Evolutionary conservation across 208 protist species (phyloP).

Genomic region (Acanthamoeba healyi): DNA sequence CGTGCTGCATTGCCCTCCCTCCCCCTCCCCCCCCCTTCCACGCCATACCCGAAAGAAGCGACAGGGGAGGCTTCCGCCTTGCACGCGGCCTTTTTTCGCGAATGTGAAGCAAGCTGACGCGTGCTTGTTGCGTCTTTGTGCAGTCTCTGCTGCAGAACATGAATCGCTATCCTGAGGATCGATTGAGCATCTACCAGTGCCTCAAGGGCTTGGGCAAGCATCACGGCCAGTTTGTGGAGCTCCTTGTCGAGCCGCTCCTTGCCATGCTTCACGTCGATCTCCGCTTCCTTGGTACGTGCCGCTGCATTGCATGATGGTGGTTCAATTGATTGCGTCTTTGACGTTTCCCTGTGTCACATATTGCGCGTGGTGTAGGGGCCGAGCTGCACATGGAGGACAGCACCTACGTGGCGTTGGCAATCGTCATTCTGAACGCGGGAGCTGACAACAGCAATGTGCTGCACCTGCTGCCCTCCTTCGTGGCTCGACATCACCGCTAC

Average conservation of each 20-base stretch:
- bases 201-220: constrained; percentile 10
- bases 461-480: constrained; percentile 23
- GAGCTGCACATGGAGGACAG: constrained; percentile 23
- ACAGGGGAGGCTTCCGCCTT: too few species aligned
- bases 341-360: too few species aligned
- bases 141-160: constrained; percentile 80
- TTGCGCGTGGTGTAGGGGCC: neutral
- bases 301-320: neutral
- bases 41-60: neutral
- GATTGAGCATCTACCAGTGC: neutral
- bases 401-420: neutral
- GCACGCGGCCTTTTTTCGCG: too few species aligned
- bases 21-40: neutral
- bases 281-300: neutral
- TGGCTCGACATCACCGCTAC: constrained; percentile 23
- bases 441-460: constrained; percentile 31
- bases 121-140: neutral
- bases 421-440: constrained; percentile 31
- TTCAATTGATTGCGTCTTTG: neutral
- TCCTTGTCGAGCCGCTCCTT: constrained; percentile 34
- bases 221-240: constrained; percentile 50
- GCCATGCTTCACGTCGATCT: neutral
- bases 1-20: neutral
- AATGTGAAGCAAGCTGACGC: too few species aligned
- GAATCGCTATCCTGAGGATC: constrained; percentile 19